Evolutionary conservation across 164 flowering plant genomes (phyloP).

Genomic region (Liriodendron chinense): DNA sequence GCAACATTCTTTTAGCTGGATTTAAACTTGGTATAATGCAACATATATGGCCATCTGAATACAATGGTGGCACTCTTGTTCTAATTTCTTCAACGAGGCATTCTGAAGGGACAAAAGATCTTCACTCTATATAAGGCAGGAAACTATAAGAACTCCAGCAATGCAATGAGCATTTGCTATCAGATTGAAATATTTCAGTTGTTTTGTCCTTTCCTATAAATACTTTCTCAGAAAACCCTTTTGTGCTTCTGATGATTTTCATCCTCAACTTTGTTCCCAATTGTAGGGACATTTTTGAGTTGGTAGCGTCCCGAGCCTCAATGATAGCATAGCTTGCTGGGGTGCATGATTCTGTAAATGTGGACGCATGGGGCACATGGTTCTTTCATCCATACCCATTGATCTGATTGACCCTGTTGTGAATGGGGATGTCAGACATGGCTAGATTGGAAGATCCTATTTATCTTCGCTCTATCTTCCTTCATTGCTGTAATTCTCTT

Average conservation of each 20-base stretch:
- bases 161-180: not conserved
- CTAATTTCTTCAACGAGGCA: too few species aligned
- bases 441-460: not conserved
- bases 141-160: not conserved
- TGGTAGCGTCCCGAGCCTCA: not conserved
- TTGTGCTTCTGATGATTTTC: too few species aligned
- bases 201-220: not conserved
- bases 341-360: not conserved
- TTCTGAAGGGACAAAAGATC: not conserved
- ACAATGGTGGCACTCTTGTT: too few species aligned
- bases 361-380: not conserved
- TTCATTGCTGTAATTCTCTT: not conserved
- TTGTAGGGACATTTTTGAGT: not conserved
- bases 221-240: too few species aligned
- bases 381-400: too few species aligned
- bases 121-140: not conserved
- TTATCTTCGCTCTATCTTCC: not conserved
- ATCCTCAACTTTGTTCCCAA: too few species aligned
- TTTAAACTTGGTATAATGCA: too few species aligned
- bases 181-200: not conserved
- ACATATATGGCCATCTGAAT: too few species aligned
- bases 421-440: not conserved
- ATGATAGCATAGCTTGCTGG: not conserved
- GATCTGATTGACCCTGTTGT: not conserved
- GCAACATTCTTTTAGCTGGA: too few species aligned